These are phyloP conservation scores for Chaetomium olivaceum DNA, from an alignment of 2,329 filamentous ascomycete species.

Conservation along the genomic window DNA sequence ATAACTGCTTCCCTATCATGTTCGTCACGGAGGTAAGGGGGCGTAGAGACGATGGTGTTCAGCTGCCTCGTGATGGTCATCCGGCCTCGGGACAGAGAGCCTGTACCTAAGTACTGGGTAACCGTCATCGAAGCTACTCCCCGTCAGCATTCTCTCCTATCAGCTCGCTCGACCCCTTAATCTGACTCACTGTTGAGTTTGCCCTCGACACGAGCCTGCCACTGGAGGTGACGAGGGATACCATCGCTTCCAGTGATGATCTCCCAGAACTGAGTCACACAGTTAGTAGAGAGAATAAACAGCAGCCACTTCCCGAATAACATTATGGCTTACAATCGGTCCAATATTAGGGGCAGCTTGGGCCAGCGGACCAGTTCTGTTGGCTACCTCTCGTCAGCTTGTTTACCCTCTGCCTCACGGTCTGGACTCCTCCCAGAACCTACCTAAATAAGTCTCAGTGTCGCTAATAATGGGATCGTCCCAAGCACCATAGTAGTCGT, in stretches of 20 bases:
- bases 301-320: background rate
- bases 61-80: conserved; percentile 61
- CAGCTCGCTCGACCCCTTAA: background rate
- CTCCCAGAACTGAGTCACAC: conserved; percentile 48
- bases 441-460: conserved; percentile 45
- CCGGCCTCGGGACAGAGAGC: conserved; percentile 59
- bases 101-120: conserved; percentile 64
- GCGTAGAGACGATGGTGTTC: conserved; percentile 58
- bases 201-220: conserved; percentile 47
- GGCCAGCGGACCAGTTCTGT: conserved; percentile 28
- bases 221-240: conserved; percentile 63
- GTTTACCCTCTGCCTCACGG: background rate
- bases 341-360: conserved; percentile 32
- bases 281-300: background rate
- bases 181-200: conserved; percentile 29
- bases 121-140: conserved; percentile 50
- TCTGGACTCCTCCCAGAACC: conserved; percentile 18
- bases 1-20: conserved; percentile 63
- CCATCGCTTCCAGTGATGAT: conserved; percentile 58
- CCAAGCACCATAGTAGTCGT: conserved; percentile 66
- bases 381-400: conserved; percentile 17
- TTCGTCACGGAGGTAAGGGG: conserved; percentile 60
- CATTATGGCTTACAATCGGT: conserved; percentile 24
- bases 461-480: conserved; percentile 49
- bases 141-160: background rate